These are phyloP conservation scores for Fusarium pseudonygamai DNA, from an alignment of 2,329 filamentous ascomycete species.

Conservation along the genomic window DNA sequence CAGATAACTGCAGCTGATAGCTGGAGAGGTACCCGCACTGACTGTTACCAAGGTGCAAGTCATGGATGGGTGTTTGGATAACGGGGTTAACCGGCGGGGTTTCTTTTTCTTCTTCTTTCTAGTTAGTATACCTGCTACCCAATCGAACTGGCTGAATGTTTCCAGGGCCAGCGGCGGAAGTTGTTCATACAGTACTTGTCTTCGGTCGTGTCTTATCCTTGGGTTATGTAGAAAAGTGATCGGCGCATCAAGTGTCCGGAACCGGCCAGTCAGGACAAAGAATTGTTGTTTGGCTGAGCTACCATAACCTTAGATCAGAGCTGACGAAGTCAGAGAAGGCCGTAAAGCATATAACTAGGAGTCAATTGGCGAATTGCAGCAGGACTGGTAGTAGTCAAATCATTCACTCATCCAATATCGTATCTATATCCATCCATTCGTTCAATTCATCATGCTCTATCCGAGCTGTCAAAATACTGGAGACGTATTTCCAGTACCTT, in stretches of 20 bases:
- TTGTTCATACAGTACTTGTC: neutral
- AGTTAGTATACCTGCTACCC: neutral
- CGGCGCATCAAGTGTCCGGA: conserved; percentile 16
- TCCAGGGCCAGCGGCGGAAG: conserved; percentile 15
- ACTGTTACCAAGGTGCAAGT: neutral
- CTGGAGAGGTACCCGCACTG: neutral
- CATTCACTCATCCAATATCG: neutral
- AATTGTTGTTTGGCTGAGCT: conserved; percentile 10
- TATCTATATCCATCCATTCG: neutral
- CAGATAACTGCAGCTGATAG: neutral
- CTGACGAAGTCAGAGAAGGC: conserved; percentile 14
- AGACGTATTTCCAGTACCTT: neutral
- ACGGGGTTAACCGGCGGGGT: conserved; percentile 28
- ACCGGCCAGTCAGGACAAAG: conserved; percentile 30
- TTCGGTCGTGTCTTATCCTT: neutral
- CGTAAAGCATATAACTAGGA: neutral
- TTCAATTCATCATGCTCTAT: neutral
- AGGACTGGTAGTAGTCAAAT: neutral
- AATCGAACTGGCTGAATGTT: conserved; percentile 20
- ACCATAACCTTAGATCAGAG: conserved; percentile 13
- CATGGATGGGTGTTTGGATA: neutral
- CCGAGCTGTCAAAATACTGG: neutral
- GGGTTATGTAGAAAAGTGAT: conserved; percentile 22
- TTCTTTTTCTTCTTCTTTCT: neutral
- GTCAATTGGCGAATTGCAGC: neutral